Evolutionary conservation across 176 grass and related monocot genomes (phyloP).

Genomic region (Alopecurus myosuroides): DNA sequence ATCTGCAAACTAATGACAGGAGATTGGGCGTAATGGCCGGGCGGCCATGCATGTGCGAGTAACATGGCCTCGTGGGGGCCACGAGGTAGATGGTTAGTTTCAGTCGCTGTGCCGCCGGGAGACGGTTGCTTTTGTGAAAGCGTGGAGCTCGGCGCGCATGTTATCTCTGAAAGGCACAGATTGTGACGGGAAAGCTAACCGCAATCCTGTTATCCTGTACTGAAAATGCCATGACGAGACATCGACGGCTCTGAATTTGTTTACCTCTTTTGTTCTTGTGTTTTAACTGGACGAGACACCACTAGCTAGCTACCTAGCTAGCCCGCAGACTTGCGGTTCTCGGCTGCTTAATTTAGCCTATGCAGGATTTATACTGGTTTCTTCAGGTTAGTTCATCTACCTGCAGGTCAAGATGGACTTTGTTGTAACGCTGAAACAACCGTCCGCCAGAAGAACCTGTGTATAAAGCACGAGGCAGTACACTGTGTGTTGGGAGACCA

Average conservation of each 20-base stretch:
- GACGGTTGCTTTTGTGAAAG: constrained; percentile 29
- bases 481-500: background rate
- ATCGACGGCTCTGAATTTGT: background rate
- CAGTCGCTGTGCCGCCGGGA: background rate
- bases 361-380: background rate
- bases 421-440: background rate
- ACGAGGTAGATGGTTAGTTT: constrained; percentile 28
- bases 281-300: background rate
- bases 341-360: background rate
- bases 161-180: constrained; percentile 23
- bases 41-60: constrained; percentile 52
- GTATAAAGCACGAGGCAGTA: background rate
- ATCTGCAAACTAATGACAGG: constrained; percentile 20
- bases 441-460: background rate
- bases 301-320: background rate
- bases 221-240: background rate
- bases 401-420: background rate
- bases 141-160: constrained; percentile 14
- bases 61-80: constrained; percentile 35
- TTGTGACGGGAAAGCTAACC: constrained; percentile 17
- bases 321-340: background rate
- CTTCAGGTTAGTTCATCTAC: background rate
- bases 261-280: background rate
- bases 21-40: constrained; percentile 33
- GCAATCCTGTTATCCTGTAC: background rate